Base-by-base conservation (phyloP, 1,139 yeast species). In the Scheffersomyces cryptocercus region DNA sequence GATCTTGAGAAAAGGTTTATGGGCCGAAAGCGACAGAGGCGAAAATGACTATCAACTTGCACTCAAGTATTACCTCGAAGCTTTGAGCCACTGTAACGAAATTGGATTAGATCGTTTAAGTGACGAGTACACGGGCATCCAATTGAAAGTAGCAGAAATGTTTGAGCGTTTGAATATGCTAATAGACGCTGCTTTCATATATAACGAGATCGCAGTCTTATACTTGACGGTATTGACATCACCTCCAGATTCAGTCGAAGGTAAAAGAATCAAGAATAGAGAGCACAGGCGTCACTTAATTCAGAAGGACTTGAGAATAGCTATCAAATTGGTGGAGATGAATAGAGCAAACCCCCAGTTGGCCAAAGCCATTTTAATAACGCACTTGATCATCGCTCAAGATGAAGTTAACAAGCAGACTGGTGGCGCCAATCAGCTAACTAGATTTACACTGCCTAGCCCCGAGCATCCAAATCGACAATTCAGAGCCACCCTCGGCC, bases 131-230 rank as follows among this genome's bases (percentile, higher is more conserved):
- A 90, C 97, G 0, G 96, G 97, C 0, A 79, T 91, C 46, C 95
- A 89, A 57, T 70, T 91, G 59, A 88, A 90, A 58, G 72, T 88
- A 35, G 96, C 87, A 3, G 96, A 90, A 58, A 86, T 89, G 89
- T 88, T 82, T 60, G 95, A 87, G 58, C 68, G 84, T 40, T 65
- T 87, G 50, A 73, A 72, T 29, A 74, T 79, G 81, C 50, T 62
- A 35, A 77, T 78, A 14, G 88, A 85, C 45, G 95, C 95, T 0
- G 71, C 79, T 29, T 73, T 75, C 53, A 62, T 85, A 29, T 87
- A 87, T 61, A 72, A 82, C 47, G 95, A 87, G 56, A 71, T 88
- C 45, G 81, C 85, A 10, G 75, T 83, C 2, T 67, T 81, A 29
- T 87, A 84, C 55, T 71, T 82, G 47, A 77, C 80, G n/a, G 81